A percentile compares a stretch with the other conserved stretches of the same genome.
Evolutionary conservation across 2,329 filamentous ascomycete species (phyloP).

Genomic region (Daldinia sp.): DNA sequence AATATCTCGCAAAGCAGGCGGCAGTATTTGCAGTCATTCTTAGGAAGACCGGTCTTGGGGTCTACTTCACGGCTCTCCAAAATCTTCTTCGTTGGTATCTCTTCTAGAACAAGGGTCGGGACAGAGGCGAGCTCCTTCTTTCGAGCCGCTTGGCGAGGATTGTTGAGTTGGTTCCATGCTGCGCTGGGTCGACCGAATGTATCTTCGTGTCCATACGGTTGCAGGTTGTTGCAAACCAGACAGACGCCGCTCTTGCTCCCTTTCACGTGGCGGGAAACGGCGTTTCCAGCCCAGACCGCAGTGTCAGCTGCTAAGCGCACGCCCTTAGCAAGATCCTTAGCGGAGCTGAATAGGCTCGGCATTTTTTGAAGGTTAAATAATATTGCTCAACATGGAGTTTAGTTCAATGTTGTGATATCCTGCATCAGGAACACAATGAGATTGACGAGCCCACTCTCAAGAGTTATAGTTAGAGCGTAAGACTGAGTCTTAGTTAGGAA

Average conservation of each 20-base stretch:
- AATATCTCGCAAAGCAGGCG: conserved; percentile 39
- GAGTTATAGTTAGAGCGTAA: not conserved
- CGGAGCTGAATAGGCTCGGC: conserved; percentile 25
- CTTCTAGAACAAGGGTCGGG: conserved; percentile 31
- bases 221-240: conserved; percentile 4
- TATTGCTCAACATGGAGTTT: not conserved
- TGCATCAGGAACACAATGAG: no score
- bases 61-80: conserved; percentile 35
- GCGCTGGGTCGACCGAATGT: not conserved
- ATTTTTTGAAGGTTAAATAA: conserved; percentile 6
- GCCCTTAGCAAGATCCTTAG: conserved; percentile 31
- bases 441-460: not conserved
- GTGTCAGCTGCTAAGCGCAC: conserved; percentile 30
- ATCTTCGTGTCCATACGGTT: conserved; percentile 1
- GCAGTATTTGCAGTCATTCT: conserved; percentile 39
- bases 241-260: not conserved
- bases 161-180: not conserved
- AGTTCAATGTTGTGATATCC: not conserved
- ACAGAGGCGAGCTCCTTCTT: conserved; percentile 31
- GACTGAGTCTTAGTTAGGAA: not conserved
- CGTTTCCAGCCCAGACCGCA: conserved; percentile 24
- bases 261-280: conserved; percentile 23
- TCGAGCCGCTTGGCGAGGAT: conserved; percentile 14
- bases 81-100: conserved; percentile 36
- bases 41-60: conserved; percentile 29